Conservation (phyloP, 1,139 yeast genomes). For the Geotrichum citri-aurantii region DNA sequence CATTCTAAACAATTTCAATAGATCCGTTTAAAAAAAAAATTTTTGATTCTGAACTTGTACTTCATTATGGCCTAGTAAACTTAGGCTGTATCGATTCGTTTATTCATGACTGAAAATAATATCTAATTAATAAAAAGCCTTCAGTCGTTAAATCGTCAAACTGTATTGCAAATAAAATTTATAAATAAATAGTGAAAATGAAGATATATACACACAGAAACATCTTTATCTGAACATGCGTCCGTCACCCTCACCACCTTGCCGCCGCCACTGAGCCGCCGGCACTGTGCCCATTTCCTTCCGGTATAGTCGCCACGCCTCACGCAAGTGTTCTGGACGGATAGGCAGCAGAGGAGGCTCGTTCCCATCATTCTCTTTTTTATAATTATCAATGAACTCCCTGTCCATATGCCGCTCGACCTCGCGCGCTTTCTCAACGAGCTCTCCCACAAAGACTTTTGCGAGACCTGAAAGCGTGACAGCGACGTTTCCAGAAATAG, state of each 20-base stretch:
- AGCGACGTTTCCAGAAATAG: slow-evolving; percentile 77
- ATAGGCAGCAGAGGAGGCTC: slow-evolving; percentile 30
- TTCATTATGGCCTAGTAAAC: too few species aligned
- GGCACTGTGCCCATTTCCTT: slow-evolving; percentile 62
- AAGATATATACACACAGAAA: background rate
- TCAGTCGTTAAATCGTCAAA: background rate
- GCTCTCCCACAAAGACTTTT: slow-evolving; percentile 81
- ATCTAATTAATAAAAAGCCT: too few species aligned
- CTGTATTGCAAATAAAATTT: background rate
- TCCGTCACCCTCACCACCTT: slow-evolving; percentile 68
- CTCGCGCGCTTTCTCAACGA: slow-evolving; percentile 74
- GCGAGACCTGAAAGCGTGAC: slow-evolving; percentile 81
- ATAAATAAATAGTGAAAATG: background rate
- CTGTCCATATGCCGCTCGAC: slow-evolving; percentile 38
- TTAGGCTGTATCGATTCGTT: too few species aligned
- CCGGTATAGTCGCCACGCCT: slow-evolving; percentile 77
- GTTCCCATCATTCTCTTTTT: slow-evolving; percentile 30
- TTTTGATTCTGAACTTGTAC: too few species aligned
- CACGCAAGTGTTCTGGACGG: slow-evolving; percentile 73
- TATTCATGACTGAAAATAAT: too few species aligned
- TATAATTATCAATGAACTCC: slow-evolving; percentile 9
- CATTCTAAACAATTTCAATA: too few species aligned
- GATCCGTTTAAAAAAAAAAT: too few species aligned
- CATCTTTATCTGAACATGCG: slow-evolving; percentile 48
- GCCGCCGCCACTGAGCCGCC: slow-evolving; percentile 61